Base-by-base conservation (phyloP, 2,329 filamentous ascomycete genomes). In the Ophiostoma perfectum region DNA sequence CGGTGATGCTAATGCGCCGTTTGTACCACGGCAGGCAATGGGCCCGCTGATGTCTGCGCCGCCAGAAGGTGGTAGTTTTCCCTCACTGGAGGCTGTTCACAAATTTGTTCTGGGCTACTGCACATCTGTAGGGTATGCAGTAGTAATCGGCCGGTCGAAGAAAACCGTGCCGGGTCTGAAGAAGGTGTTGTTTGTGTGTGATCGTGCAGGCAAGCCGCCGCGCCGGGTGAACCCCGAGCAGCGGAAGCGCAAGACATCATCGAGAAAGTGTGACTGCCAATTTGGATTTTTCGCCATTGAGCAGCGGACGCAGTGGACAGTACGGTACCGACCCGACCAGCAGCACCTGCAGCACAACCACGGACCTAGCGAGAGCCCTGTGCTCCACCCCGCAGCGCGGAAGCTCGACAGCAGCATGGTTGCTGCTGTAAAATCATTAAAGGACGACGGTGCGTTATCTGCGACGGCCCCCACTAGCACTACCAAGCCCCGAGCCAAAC, bases 261-360 rank as follows among this genome's bases (percentile, higher is more conserved):
- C 86, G n/a, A 81, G 87, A 63, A 89, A 89, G 73, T 89, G 87
- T 73, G 86, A 88, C 72, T 89, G 87, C 71, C 85, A 86, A 42
- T 89, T 89, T 75, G 87, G 87, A n/a, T 88, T 89, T 75, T 89
- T 89, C 72, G 87, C 87, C 68, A 86, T 89, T 52, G 87, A 89
- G 75, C 86, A 88, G 74, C 81, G 87, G 70, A 88, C 86, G 0
- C 86, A 89, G 72, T 89, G 87, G 87, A 86, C 86, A 0, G 84
- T 89, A 69, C 82, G 87, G 66, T 89, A 88, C 73, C 83, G 87
- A 4, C 87, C 87, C 2, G 84, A 88, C 70, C 76, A 80, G 5
- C 74, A 80, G 66, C 86, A 89, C 74, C 77, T 88, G 55, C 77
- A 80, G 68, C 87, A 89, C 75, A 89, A 89, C 73, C 87, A 89